Percentiles rank a stretch among this genome's conserved stretches.
Evolutionary conservation across 805 yeast genomes (phyloP).

Genomic region (Candida jianshihensis): DNA sequence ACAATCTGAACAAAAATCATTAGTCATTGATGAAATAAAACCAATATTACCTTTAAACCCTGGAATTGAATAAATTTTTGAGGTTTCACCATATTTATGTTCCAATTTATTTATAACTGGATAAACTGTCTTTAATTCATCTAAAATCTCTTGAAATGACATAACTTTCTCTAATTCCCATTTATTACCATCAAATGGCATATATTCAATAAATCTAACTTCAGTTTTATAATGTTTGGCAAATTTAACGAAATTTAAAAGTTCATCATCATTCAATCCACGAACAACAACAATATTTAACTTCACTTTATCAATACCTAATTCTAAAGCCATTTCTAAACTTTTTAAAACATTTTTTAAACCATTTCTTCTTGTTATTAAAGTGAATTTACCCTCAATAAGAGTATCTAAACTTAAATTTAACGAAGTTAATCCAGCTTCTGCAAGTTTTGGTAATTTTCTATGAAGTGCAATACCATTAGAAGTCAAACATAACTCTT

Average conservation of each 20-base stretch:
- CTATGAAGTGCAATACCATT: slow-evolving; percentile 45
- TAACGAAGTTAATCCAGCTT: slow-evolving; percentile 38
- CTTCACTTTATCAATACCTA: slow-evolving; percentile 39
- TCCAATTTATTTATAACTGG: slow-evolving; percentile 20
- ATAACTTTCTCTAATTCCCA: slow-evolving; percentile 42
- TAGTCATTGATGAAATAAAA: slow-evolving; percentile 50
- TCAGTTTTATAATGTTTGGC: slow-evolving; percentile 34
- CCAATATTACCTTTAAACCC: slow-evolving; percentile 41
- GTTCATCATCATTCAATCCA: slow-evolving; percentile 44
- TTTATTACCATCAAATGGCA: slow-evolving; percentile 53
- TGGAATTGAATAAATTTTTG: slow-evolving; percentile 37
- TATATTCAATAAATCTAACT: slow-evolving; percentile 48
- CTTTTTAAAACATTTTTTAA: slow-evolving; percentile 37
- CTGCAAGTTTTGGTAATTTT: slow-evolving; percentile 35
- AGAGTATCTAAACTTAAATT: slow-evolving; percentile 45
- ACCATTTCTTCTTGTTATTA: slow-evolving; percentile 47
- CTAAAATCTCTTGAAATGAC: slow-evolving; percentile 36
- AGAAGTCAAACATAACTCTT: slow-evolving; percentile 44
- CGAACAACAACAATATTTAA: slow-evolving; percentile 45
- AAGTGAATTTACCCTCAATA: slow-evolving; percentile 41
- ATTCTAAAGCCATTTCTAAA: slow-evolving; percentile 35
- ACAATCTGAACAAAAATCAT: slow-evolving; percentile 44
- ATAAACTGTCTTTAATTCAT: slow-evolving; percentile 25
- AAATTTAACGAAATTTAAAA: slow-evolving; percentile 38
- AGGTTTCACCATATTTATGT: slow-evolving; percentile 39